These are phyloP conservation scores for Curvularia spicifera DNA, from an alignment of 2,329 filamentous ascomycete species.

Conservation along the genomic window DNA sequence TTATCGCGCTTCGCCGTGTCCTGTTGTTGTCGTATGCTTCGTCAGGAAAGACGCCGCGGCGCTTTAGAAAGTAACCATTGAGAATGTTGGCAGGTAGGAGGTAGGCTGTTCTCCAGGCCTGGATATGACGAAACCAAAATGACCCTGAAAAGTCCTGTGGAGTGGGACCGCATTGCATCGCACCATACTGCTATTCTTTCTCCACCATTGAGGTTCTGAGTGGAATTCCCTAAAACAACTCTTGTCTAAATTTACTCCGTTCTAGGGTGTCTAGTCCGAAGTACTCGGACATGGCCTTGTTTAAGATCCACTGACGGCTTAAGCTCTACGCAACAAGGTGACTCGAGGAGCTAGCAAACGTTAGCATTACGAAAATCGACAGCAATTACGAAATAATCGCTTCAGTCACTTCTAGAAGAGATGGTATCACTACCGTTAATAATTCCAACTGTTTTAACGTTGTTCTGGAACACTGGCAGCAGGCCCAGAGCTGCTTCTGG, in stretches of 20 bases:
- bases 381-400: not conserved
- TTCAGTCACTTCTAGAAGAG: not conserved
- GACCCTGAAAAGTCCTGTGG: not conserved
- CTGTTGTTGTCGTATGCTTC: not conserved
- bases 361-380: constrained; percentile 1
- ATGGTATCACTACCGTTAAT: not conserved
- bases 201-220: not conserved
- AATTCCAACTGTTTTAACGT: not conserved
- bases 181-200: not conserved
- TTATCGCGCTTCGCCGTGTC: not conserved
- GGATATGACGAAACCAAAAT: not conserved
- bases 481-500: not conserved
- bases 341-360: not conserved
- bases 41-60: not conserved
- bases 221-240: not conserved
- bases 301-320: not conserved
- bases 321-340: not conserved
- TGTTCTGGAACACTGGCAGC: not conserved
- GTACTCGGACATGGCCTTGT: not conserved
- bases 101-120: not conserved
- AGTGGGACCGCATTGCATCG: not conserved
- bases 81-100: not conserved
- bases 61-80: no score
- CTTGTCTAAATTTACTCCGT: not conserved
- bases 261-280: not conserved